Evolutionary conservation across 2,329 filamentous ascomycete genomes (phyloP).

Genomic region (Calonectria leucothoes): DNA sequence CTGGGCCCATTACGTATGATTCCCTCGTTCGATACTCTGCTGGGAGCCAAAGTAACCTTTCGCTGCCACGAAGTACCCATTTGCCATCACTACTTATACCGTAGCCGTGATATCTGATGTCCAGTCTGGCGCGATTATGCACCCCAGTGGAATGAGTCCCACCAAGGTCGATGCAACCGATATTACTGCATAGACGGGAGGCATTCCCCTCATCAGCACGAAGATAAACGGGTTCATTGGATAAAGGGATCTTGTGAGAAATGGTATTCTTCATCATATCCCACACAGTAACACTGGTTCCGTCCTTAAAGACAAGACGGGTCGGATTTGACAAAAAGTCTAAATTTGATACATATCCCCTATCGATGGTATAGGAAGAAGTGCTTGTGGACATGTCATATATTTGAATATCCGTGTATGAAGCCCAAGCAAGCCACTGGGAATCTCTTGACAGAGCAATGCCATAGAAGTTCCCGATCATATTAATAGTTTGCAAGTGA

Average conservation of each 20-base stretch:
- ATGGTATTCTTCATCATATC: neutral
- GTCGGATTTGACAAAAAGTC: neutral
- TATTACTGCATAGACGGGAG: neutral
- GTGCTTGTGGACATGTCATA: neutral
- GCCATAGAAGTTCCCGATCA: rapidly evolving
- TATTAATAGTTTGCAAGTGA: neutral
- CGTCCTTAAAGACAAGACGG: neutral
- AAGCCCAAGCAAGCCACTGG: neutral
- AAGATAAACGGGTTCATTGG: neutral
- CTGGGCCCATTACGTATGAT: neutral
- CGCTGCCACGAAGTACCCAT: neutral
- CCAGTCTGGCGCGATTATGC: no score
- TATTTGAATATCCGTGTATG: neutral
- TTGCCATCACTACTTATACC: neutral
- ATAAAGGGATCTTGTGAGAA: neutral
- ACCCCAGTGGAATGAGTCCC: neutral
- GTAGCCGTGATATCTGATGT: neutral
- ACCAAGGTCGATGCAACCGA: neutral
- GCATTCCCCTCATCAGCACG: neutral
- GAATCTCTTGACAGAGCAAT: neutral
- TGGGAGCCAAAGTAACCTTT: neutral
- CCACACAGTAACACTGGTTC: neutral
- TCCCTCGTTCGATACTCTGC: neutral
- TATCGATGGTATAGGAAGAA: neutral
- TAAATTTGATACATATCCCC: neutral